phyloP scores from a whole-genome alignment of 768 basidiomycete species.

The Leccinellum albellum region DNA sequence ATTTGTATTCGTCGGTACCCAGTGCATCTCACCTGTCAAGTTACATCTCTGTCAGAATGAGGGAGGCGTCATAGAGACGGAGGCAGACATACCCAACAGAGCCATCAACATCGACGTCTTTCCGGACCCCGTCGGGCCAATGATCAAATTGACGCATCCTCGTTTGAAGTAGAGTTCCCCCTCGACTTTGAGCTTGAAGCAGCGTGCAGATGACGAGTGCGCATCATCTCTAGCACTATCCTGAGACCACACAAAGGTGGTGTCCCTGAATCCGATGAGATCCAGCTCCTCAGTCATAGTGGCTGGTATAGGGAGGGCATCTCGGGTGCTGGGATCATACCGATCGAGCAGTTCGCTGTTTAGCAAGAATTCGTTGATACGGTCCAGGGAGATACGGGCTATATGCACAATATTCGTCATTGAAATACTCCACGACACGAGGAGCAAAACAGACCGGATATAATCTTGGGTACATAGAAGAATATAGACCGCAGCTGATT shows the following conservation, averaged over 20 bases:
- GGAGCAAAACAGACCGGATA: background rate
- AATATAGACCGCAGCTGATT: background rate
- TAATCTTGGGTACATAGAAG: background rate
- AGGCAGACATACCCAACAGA: background rate
- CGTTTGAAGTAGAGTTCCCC: background rate
- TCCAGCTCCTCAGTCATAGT: background rate
- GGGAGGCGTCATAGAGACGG: background rate
- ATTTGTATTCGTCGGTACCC: background rate
- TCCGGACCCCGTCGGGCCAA: slow-evolving; percentile 1
- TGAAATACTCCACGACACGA: no score
- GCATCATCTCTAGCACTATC: background rate
- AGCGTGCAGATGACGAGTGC: background rate
- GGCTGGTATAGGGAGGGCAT: background rate
- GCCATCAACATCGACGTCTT: slow-evolving; percentile 6
- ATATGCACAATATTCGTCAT: no score
- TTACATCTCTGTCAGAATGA: background rate
- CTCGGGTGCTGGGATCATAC: background rate
- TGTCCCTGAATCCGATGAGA: background rate
- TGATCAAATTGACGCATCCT: slow-evolving; percentile 1
- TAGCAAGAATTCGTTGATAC: slow-evolving; percentile 1
- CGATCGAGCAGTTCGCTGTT: slow-evolving; percentile 4
- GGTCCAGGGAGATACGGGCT: slow-evolving; percentile 4
- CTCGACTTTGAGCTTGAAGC: background rate
- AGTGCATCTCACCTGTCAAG: slow-evolving; percentile 4
- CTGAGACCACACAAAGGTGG: slow-evolving; percentile 2